Evolutionary conservation across 768 basidiomycete genomes (phyloP), one percentile per base, ranked within the genome.

Genomic region (Epithele typhae): DNA sequence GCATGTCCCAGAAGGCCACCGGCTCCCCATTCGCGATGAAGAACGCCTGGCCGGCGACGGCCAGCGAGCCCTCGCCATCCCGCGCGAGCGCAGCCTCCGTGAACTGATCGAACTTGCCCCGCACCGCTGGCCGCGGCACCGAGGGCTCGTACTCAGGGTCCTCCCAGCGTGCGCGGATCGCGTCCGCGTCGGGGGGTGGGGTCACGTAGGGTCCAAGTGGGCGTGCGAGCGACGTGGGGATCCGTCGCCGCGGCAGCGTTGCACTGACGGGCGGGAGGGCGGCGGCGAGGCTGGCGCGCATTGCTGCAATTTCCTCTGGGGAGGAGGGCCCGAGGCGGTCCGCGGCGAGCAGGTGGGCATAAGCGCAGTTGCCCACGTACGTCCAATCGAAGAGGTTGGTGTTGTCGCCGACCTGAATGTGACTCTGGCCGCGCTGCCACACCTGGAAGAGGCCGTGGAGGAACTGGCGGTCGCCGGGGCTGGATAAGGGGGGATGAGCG

Each of bases 1-100:
- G 75, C 59, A 95, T 84, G 68, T 96, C 93, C 95, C 95, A 99
- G 72, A 97, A 97, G 66, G 91, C 90, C 46, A 84, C 76, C 2
- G 94, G 95, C 62, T 98, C 94, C 52, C 93, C 92, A 60, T 98
- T 98, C 46, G 93, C 94, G 67, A 99, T 89, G 75, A 92, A 95
- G 72, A 93, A 99, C 3, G 69, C 89, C 64, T 97, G 89, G 0
- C 95, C 95, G 4, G 92, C 93, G 43, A 97, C 89, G 54, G 84
- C 77, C 8, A 92, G 73, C 7, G 83, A 81, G 41, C 77, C 76
- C 0, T 63, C 63, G 5, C 75, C 69, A 33, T 76, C 68, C 37
- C 76, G 71, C 24, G 71, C 74, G 45, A 91, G 67, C 12, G 76
- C 73, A 23, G 66, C 61, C 9, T 80, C 78, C 82, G 30, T 77